Percentiles rank a stretch among this genome's conserved stretches.
Evolutionary conservation across 2,329 filamentous ascomycete genomes (phyloP).

Genomic region (Tolypocladium capitatum): DNA sequence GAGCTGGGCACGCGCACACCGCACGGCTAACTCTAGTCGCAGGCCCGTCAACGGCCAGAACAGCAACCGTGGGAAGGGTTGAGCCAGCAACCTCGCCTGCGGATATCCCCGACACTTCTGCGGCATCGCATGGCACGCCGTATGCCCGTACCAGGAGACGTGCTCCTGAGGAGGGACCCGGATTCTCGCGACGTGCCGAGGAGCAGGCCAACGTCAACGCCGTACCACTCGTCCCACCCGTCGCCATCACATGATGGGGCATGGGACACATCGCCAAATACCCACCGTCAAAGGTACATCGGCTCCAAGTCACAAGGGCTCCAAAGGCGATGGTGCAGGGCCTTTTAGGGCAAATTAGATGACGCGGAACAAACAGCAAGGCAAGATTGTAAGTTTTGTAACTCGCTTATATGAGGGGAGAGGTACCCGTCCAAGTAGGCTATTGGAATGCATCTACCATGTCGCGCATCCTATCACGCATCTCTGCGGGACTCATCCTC

Average conservation of each 20-base stretch:
- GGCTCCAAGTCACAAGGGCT: not conserved
- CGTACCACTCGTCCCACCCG: not conserved
- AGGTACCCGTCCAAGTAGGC: constrained; percentile 1
- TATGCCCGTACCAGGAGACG: not conserved
- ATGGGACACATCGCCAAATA: not conserved
- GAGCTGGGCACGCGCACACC: too few relatives aligned
- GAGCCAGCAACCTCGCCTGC: not conserved
- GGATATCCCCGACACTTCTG: not conserved
- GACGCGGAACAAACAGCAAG: not conserved
- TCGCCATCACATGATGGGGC: not conserved
- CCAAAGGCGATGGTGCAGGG: too few relatives aligned
- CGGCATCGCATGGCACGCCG: not conserved
- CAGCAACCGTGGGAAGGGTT: constrained; percentile 1
- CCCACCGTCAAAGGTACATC: not conserved
- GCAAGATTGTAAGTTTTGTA: not conserved
- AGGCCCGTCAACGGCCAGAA: constrained; percentile 4
- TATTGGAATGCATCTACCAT: constrained; percentile 37
- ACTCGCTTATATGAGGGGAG: not conserved
- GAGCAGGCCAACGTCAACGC: not conserved
- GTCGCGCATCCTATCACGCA: constrained; percentile 30
- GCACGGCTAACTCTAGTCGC: not conserved
- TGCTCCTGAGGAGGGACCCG: not conserved
- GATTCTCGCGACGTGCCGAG: not conserved
- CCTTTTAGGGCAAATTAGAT: not conserved
- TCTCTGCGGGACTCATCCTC: constrained; percentile 28